Evolutionary conservation across 179 eudicot genomes (phyloP), one percentile per base, ranked within the genome.

Genomic region (Amaranthus tricolor): DNA sequence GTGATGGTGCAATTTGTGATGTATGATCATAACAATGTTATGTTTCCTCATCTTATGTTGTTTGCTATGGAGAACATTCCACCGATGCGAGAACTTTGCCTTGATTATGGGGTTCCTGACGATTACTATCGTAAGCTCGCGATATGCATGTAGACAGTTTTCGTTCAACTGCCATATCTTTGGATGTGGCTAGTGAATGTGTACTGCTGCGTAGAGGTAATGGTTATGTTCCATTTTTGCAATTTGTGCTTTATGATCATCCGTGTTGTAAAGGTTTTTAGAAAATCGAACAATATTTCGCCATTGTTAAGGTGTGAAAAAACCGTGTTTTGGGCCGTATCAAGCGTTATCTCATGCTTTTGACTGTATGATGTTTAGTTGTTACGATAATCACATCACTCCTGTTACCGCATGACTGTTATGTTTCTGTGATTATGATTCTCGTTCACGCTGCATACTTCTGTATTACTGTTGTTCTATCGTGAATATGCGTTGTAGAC

Each of bases 11-110:
- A 94, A 80, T 87, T 86, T 75, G 96, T 90, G 72, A 82, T 94
- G 24, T 86, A 85, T 80, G 97, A 94, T 81, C 98, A 94, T 75
- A 86, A 81, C 76, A 92, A 88, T 80, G 66, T 90, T 13, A 71
- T 84, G 81, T 94, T 88, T 78, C 98, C 98, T 63, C 96, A 87
- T 76, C 77, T 89, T 47, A 94, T 94, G 98, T 71, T 94, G 47
- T 94, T 92, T 81, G 98, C 98, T 2, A 82, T 88, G 93, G 98
- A 94, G 82, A 92, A 89, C 76, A 92, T 94, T 54, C 96, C 98
- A 47, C 98, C 98, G 5, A 74, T 94, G 90, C 89, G 94, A 74
- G 98, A 94, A 82, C 93, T 94, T 66, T 92, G 94, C 78, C 83
- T 94, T 77, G 98, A 94, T 86, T 94, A 94, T 82, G 98, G 98